phyloP scores from a whole-genome alignment of 2,329 filamentous ascomycete species.

The Colletotrichum kahawae region DNA sequence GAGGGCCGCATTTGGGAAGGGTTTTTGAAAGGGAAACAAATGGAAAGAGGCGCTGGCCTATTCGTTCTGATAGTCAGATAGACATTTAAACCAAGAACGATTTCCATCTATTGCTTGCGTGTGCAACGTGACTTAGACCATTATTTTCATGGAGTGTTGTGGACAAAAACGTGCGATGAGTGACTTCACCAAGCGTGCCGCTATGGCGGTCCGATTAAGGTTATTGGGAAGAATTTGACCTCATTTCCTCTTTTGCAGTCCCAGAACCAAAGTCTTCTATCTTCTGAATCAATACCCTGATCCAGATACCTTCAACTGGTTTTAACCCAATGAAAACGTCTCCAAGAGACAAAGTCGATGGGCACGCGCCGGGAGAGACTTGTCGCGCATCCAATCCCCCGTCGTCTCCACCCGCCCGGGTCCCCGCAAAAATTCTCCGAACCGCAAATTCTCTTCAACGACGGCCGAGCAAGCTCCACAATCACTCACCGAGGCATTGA shows the following conservation, averaged over 20 bases:
- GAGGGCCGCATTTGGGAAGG: slow-evolving; percentile 10
- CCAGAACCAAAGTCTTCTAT: neutral
- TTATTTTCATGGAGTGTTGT: neutral
- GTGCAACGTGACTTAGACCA: neutral
- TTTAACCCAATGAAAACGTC: neutral
- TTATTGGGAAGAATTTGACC: neutral
- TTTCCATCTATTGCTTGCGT: neutral
- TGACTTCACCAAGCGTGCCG: neutral
- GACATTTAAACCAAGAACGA: neutral
- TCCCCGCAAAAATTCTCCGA: slow-evolving; percentile 13
- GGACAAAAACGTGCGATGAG: neutral
- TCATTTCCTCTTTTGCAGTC: neutral
- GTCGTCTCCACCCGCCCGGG: neutral
- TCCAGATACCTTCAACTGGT: neutral
- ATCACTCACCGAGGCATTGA: neutral
- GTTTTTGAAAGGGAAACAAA: neutral
- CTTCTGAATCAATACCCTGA: neutral
- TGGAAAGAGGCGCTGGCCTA: neutral
- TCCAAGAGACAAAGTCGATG: neutral
- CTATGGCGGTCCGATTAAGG: slow-evolving; percentile 1
- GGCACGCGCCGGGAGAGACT: neutral
- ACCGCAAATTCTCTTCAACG: slow-evolving; percentile 12
- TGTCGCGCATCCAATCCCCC: neutral
- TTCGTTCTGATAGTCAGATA: neutral
- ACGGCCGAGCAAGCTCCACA: neutral